A percentile compares a stretch with the other conserved stretches of the same genome.
Evolutionary conservation across 257 asterid genomes (phyloP).

Genomic region (Nicotiana tomentosiformis): DNA sequence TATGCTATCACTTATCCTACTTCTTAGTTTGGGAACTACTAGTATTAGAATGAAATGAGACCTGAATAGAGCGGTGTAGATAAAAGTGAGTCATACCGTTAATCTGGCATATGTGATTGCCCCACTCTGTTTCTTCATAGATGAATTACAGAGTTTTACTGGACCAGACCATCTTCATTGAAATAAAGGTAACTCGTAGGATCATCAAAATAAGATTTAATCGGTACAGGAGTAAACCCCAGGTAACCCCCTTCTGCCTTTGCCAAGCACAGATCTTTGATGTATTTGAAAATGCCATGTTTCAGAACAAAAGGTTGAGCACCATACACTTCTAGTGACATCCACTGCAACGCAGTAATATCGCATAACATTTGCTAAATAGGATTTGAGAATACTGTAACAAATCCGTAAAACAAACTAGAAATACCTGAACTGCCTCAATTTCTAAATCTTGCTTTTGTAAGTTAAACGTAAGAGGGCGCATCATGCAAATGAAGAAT

Average conservation of each 20-base stretch:
- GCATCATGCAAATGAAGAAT: conserved; percentile 52
- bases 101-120: neutral
- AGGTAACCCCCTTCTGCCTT: conserved; percentile 37
- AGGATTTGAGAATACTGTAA: neutral
- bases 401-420: neutral
- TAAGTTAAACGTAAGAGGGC: conserved; percentile 52
- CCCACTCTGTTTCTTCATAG: neutral
- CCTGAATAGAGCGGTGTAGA: neutral
- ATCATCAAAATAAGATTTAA: conserved; percentile 28
- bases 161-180: conserved; percentile 38
- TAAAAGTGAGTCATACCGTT: neutral
- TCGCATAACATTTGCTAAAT: neutral
- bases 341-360: conserved; percentile 36
- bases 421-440: conserved; percentile 60
- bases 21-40: neutral
- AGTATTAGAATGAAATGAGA: neutral
- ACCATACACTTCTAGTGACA: conserved; percentile 61
- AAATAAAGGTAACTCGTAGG: conserved; percentile 43
- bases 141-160: conserved; percentile 3
- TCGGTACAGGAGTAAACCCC: conserved; percentile 49
- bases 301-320: conserved; percentile 37
- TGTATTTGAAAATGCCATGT: conserved; percentile 39
- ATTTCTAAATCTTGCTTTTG: conserved; percentile 66
- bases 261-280: conserved; percentile 44
- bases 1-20: neutral